A percentile compares a stretch with the other conserved stretches of the same genome.
Conservation (phyloP, 495 filamentous ascomycete genomes). For the Hyphodiscus hymeniophilus region DNA sequence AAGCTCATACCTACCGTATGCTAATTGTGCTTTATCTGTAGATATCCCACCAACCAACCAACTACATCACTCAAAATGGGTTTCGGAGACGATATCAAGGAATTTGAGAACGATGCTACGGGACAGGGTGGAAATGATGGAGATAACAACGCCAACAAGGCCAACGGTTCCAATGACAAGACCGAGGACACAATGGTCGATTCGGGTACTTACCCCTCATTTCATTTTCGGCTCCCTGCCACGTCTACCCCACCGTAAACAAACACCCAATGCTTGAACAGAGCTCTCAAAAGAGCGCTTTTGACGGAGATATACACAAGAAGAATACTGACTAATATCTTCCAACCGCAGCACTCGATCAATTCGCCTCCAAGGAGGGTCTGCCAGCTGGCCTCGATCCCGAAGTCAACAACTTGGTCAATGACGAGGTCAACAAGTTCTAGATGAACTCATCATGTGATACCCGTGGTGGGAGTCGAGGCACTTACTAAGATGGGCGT, state of each 20-base stretch:
- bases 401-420: conserved; percentile 27
- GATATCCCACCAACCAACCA: background rate
- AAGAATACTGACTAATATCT: background rate
- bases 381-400: conserved; percentile 22
- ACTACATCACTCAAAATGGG: conserved; percentile 16
- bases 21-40: no score
- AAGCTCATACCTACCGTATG: background rate
- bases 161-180: conserved; percentile 20
- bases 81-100: conserved; percentile 16
- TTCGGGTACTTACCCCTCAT: conserved; percentile 15
- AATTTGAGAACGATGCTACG: conserved; percentile 21
- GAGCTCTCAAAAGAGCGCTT: no score
- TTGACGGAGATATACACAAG: no score
- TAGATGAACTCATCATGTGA: background rate
- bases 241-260: background rate
- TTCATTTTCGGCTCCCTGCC: background rate
- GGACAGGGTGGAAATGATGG: conserved; percentile 20
- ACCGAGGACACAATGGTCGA: conserved; percentile 26
- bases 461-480: no score
- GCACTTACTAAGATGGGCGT: no score
- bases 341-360: conserved; percentile 21
- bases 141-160: conserved; percentile 26
- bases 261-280: no score
- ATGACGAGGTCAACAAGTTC: conserved; percentile 28
- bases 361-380: conserved; percentile 26